Evolutionary conservation across 2,329 filamentous ascomycete genomes (phyloP), one percentile per base, ranked within the genome.

Genomic region (Massarina eburnea): DNA sequence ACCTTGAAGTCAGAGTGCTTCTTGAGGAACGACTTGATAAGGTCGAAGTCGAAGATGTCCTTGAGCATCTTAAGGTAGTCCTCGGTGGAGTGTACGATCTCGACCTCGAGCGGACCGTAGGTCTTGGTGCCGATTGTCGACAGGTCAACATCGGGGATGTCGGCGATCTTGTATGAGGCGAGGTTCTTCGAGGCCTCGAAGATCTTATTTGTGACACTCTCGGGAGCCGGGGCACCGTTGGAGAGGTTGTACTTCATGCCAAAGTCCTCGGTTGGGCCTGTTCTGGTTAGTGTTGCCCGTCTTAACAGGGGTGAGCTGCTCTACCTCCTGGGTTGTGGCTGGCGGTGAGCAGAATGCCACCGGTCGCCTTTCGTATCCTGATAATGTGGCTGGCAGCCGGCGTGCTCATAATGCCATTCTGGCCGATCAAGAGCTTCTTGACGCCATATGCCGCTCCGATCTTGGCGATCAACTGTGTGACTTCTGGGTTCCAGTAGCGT

Each of bases 161-260:
- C 84, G 62, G 88, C 83, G 58, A 96, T 86, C 76, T 96, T 96
- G 82, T 97, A 99, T 40, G 87, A 90, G 35, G 84, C 89, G 61
- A 99, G 80, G 54, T 81, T 84, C 81, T 96, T 97, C 61, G 92
- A 92, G 51, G 85, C 84, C 62, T 92, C 89, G 77, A 83, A 97
- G 72, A 99, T 97, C 79, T 95, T 96, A 84, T 99, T 95, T 59
- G 94, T 99, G 57, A 99, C 89, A 43, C 88, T 86, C 74, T 99
- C 94, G 48, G 94, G 94, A 45, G 94, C 94, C 34, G 94, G 94
- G 45, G 91, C 94, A 62, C 94, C 94, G 68, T 99, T 97, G 71
- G 90, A 80, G 48, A 99, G 80, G 80, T 99, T 99, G 83, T 99
- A 99, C 79, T 99, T 99, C 85, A 99, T 99, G 62, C 94, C 94